A percentile compares a stretch with the other conserved stretches of the same genome.
These are phyloP conservation scores for Lipomyces yamadae DNA, from an alignment of 805 yeast genomes.

Conservation along the genomic window DNA sequence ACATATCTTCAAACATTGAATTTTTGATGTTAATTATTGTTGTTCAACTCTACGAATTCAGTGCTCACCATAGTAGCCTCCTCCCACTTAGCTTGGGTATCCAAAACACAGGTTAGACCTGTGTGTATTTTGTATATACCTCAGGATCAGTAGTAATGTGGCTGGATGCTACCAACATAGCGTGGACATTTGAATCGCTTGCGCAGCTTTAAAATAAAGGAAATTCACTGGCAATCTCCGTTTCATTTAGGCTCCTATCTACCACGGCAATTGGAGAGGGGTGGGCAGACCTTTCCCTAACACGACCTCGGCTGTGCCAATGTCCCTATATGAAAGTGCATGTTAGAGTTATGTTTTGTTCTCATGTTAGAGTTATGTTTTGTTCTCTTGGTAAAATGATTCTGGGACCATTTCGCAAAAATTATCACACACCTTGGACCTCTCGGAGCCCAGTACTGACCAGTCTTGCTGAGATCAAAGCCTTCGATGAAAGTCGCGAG, in stretches of 20 bases:
- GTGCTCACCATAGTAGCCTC: too few relatives aligned
- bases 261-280: constrained; percentile 2
- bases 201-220: not conserved
- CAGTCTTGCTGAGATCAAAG: not conserved
- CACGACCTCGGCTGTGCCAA: not conserved
- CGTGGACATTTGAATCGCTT: too few relatives aligned
- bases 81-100: not conserved
- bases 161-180: not conserved
- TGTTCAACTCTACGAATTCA: too few relatives aligned
- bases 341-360: not conserved
- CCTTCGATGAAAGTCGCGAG: not conserved
- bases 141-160: not conserved
- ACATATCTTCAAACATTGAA: too few relatives aligned
- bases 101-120: not conserved
- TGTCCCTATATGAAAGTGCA: not conserved
- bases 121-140: not conserved
- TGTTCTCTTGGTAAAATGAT: not conserved
- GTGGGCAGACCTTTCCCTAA: not conserved
- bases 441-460: constrained; percentile 2
- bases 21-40: too few relatives aligned
- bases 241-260: not conserved
- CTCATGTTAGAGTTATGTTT: not conserved
- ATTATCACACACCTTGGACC: not conserved
- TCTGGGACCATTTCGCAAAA: not conserved
- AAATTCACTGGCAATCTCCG: not conserved